Evolutionary conservation across 2,329 filamentous ascomycete genomes (phyloP).

Genomic region (Aspergillus sp.): DNA sequence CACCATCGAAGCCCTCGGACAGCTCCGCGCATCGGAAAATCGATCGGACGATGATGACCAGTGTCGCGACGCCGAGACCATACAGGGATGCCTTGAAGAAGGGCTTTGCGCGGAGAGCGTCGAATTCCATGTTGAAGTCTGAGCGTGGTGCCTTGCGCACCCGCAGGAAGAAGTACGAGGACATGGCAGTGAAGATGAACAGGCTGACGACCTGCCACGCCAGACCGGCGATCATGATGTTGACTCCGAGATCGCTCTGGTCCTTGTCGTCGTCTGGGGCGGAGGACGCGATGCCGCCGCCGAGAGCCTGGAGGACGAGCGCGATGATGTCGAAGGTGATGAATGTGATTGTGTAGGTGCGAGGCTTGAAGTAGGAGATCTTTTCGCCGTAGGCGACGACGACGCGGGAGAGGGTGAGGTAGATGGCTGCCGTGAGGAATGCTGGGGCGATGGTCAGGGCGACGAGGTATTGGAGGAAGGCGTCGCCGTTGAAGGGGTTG

Average conservation of each 20-base stretch:
- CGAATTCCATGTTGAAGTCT: conserved; percentile 6
- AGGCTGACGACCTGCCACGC: conserved; percentile 61
- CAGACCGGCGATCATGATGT: conserved; percentile 67
- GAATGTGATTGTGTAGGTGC: conserved; percentile 48
- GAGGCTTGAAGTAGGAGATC: conserved; percentile 33
- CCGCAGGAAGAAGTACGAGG: conserved; percentile 52
- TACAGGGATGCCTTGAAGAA: conserved; percentile 1
- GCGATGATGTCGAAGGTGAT: conserved; percentile 63
- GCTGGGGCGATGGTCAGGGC: conserved; percentile 65
- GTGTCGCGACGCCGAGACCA: conserved; percentile 41
- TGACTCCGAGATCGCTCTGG: conserved; percentile 44
- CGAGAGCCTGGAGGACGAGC: conserved; percentile 60
- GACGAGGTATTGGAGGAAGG: conserved; percentile 55
- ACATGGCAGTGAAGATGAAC: conserved; percentile 53
- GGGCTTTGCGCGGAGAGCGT: neutral
- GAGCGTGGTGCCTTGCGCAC: conserved; percentile 12
- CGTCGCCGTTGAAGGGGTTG: conserved; percentile 46
- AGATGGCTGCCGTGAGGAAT: conserved; percentile 64
- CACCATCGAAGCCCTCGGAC: conserved; percentile 47
- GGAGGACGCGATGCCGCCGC: conserved; percentile 29
- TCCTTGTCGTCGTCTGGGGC: conserved; percentile 2
- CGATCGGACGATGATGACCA: conserved; percentile 50
- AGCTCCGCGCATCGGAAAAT: conserved; percentile 53
- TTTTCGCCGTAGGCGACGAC: conserved; percentile 35
- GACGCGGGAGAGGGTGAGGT: conserved; percentile 50